Base-by-base conservation (phyloP, 257 asterid species). In the Lithospermum erythrorhizon region DNA sequence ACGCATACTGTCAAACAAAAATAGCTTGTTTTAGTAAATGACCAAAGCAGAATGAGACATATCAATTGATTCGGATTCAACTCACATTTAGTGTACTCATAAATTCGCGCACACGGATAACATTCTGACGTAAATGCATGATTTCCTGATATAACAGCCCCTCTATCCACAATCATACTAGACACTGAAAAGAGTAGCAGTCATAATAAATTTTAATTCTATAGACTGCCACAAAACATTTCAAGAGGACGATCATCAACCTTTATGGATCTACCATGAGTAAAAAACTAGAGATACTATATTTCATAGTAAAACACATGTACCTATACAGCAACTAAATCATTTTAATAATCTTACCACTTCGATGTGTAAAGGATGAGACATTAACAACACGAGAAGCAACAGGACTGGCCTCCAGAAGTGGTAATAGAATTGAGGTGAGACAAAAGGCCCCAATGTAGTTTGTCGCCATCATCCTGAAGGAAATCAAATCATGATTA, bases 391-490 rank as follows among this genome's bases (percentile, higher is more conserved):
- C 86, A 55, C 96, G 95, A 20, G 96, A 79, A 61, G 94, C 87
- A 61, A 73, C 61, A 6, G 80, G 85, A 71, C 98, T 86, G 32
- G 71, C 76, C 66, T 81, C 81, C 53, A 91, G 88, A 63, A 88
- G 89, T 8, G 95, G 96, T 49, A 81, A 82, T 62, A 90, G 73
- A 41, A 79, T 67, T 69, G 81, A 79, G 63, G 96, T 91, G 27
- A 91, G 85, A 78, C 86, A 82, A 80, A 83, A 90, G 24, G 95
- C 81, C 68, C 97, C 96, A 29, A 90, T 55, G 72, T 87, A 90
- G 65, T 90, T 90, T 55, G 91, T 87, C 52, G 87, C 83, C 81
- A 87, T 70, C 96, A 90, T 90, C 95, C 97, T 90, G 84, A 48
- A 51, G 25, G 58, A 65, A 73, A 67, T 6, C 4, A 68, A 30